These are phyloP conservation scores for Nitzschia sp. DNA, from an alignment of 108 stramenopile species.

Conservation along the genomic window DNA sequence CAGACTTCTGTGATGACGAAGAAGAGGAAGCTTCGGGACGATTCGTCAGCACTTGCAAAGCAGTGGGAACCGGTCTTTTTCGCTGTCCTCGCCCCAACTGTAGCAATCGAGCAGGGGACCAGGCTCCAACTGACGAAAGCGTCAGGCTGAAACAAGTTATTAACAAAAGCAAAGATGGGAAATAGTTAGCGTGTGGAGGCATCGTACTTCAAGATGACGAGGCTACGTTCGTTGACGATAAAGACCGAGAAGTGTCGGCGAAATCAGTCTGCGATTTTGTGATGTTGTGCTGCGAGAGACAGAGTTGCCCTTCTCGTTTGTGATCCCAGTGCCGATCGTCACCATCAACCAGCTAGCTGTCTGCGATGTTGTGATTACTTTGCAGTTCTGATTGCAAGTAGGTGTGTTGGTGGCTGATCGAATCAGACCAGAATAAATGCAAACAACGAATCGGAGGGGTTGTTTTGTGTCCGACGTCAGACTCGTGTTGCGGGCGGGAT, in stretches of 20 bases:
- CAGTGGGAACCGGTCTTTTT: conserved; percentile 25
- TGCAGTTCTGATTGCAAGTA: too few relatives aligned
- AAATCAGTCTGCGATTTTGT: too few relatives aligned
- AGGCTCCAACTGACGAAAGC: conserved; percentile 7
- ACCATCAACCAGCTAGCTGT: too few relatives aligned
- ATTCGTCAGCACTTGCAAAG: conserved; percentile 8
- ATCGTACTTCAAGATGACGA: too few relatives aligned
- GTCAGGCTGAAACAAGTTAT: neutral
- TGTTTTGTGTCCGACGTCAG: neutral
- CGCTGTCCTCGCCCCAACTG: conserved; percentile 1
- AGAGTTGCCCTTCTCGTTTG: too few relatives aligned
- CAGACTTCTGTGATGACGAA: neutral
- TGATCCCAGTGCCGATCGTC: too few relatives aligned
- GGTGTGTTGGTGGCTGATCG: too few relatives aligned
- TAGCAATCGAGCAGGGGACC: conserved; percentile 22
- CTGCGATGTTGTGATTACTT: too few relatives aligned
- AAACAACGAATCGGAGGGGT: neutral
- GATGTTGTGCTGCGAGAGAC: too few relatives aligned
- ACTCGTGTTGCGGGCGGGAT: neutral
- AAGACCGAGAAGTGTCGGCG: too few relatives aligned
- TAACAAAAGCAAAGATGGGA: neutral
- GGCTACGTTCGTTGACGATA: too few relatives aligned
- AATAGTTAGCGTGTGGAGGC: neutral
- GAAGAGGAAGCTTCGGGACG: conserved; percentile 11
- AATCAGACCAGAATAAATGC: neutral